phyloP scores from a whole-genome alignment of 148 eudicot species.

The Euryodendron excelsum region DNA sequence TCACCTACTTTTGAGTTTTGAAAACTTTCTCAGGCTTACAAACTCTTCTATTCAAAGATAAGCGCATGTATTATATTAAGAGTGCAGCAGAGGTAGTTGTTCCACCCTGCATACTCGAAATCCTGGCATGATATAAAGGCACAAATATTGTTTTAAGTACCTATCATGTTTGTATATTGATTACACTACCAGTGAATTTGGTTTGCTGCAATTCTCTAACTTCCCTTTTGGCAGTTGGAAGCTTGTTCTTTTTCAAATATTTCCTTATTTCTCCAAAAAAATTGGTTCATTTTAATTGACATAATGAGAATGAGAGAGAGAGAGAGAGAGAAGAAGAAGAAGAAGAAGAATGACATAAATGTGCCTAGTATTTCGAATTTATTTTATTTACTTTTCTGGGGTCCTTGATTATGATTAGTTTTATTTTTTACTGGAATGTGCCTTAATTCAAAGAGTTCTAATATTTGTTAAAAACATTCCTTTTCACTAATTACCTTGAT shows the following conservation, averaged over 20 bases:
- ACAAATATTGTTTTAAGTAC: not conserved
- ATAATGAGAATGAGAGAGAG: too few species aligned
- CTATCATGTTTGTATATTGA: not conserved
- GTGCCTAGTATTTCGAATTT: too few species aligned
- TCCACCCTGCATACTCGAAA: not conserved
- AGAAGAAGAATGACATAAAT: too few species aligned
- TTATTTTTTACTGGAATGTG: too few species aligned
- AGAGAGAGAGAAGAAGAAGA: too few species aligned
- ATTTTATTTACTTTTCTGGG: too few species aligned
- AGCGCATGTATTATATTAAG: not conserved
- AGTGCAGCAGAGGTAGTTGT: not conserved
- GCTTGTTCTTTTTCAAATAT: not conserved
- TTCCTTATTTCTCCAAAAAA: not conserved
- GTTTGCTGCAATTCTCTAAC: not conserved
- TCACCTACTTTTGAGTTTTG: not conserved
- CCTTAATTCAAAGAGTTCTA: too few species aligned
- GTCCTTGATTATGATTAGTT: too few species aligned
- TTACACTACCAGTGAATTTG: not conserved
- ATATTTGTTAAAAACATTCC: too few species aligned
- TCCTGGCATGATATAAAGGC: not conserved
- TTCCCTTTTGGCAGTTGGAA: not conserved
- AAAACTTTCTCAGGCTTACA: not conserved
- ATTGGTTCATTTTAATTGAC: too few species aligned
- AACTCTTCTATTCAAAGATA: not conserved
- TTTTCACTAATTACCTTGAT: too few species aligned